Conservation (phyloP, 257 asterid genomes). For the Rehmannia glutinosa region DNA sequence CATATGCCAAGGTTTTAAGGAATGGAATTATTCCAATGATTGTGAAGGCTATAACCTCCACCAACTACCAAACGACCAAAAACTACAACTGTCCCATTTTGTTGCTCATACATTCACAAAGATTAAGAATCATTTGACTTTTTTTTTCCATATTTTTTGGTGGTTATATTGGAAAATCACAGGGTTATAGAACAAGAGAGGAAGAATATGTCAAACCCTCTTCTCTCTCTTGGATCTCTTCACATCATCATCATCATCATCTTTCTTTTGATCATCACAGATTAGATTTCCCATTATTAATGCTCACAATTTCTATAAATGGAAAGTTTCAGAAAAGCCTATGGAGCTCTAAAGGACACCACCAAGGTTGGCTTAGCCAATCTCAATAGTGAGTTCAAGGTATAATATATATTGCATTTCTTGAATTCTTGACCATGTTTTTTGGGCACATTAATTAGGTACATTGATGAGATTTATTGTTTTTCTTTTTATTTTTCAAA, state of each 20-base stretch:
- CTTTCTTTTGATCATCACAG: constrained; percentile 7
- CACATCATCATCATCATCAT: neutral
- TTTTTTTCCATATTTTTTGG: neutral
- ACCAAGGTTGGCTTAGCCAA: constrained; percentile 87
- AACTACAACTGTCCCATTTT: constrained; percentile 11
- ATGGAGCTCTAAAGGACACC: constrained; percentile 83
- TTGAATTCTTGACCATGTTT: neutral
- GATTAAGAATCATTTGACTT: neutral
- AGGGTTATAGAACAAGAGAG: constrained; percentile 13
- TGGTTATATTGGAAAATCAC: neutral
- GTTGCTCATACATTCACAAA: neutral
- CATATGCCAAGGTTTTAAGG: too few species aligned
- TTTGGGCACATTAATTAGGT: too few species aligned
- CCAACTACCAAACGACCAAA: constrained; percentile 19
- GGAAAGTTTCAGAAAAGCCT: constrained; percentile 90
- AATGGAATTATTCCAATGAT: neutral
- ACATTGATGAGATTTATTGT: neutral
- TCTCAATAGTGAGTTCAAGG: constrained; percentile 89
- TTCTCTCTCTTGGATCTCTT: constrained; percentile 23
- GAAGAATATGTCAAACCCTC: constrained; percentile 32
- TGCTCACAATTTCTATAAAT: constrained; percentile 16
- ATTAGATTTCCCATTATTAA: neutral
- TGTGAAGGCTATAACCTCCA: constrained; percentile 17
- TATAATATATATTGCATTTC: constrained; percentile 13
- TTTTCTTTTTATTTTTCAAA: neutral